phyloP scores from a whole-genome alignment of 495 filamentous ascomycete species.

The Tuber indicum region DNA sequence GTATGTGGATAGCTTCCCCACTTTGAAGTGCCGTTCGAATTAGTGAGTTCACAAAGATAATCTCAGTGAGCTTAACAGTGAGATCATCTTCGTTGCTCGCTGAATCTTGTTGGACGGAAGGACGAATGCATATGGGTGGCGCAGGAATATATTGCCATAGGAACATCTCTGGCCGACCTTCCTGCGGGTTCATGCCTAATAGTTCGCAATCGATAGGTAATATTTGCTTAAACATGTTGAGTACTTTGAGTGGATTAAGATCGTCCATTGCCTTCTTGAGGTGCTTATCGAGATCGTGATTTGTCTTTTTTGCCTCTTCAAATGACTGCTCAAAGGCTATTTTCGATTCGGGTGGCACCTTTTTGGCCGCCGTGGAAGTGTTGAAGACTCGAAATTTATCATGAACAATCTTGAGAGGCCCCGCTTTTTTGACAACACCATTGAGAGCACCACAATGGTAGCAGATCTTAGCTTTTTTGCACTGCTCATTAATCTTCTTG shows the following conservation, averaged over 20 bases:
- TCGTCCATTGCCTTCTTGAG: constrained; percentile 88
- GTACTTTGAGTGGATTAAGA: constrained; percentile 76
- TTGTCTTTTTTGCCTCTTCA: constrained; percentile 61
- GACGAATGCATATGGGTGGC: constrained; percentile 85
- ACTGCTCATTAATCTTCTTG: constrained; percentile 81
- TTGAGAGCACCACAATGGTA: constrained; percentile 70
- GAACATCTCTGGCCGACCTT: constrained; percentile 92
- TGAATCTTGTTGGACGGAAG: constrained; percentile 82
- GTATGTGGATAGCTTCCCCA: constrained; percentile 73
- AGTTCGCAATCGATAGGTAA: constrained; percentile 82
- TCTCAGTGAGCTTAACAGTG: constrained; percentile 89
- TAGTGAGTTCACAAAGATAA: constrained; percentile 77
- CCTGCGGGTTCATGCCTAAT: constrained; percentile 74
- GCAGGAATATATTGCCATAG: constrained; percentile 95
- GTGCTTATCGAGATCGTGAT: constrained; percentile 81
- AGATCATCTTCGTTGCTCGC: constrained; percentile 94
- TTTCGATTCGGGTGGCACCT: constrained; percentile 71
- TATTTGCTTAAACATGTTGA: constrained; percentile 85
- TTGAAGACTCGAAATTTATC: constrained; percentile 85
- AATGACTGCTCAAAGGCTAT: constrained; percentile 78
- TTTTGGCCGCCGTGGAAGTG: constrained; percentile 74
- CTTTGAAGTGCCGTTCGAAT: constrained; percentile 71
- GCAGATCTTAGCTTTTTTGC: constrained; percentile 74
- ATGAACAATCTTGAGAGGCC: constrained; percentile 85
- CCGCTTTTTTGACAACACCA: constrained; percentile 79